Evolutionary conservation across 225 moss, liverwort and hornwort genomes (phyloP).

Genomic region (Straminergon stramineum): DNA sequence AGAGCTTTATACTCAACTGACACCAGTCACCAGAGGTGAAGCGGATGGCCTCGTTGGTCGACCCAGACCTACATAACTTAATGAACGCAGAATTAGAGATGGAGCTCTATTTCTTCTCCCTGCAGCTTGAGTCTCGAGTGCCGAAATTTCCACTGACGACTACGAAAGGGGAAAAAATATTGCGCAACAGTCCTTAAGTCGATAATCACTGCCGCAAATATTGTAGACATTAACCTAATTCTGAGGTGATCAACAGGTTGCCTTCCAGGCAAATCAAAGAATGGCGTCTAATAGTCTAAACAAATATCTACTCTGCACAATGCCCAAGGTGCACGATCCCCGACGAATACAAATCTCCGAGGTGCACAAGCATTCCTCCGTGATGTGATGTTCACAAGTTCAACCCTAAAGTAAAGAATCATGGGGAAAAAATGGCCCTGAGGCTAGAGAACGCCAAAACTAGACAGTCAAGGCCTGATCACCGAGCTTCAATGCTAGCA

Average conservation of each 20-base stretch:
- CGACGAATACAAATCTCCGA: neutral
- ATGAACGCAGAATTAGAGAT: neutral
- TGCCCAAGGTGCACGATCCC: neutral
- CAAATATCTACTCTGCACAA: neutral
- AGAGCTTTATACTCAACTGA: neutral
- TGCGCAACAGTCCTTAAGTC: neutral
- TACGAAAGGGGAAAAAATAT: neutral
- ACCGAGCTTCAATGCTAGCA: conserved; percentile 40
- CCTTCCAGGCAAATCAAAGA: neutral
- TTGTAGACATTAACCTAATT: neutral
- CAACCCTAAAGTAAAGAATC: neutral
- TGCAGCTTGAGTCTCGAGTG: neutral
- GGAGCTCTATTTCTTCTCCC: neutral
- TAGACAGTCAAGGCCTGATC: neutral
- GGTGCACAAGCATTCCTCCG: neutral
- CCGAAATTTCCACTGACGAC: neutral
- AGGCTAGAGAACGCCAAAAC: neutral
- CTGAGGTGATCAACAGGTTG: neutral
- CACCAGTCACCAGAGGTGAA: neutral
- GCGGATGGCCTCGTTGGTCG: neutral
- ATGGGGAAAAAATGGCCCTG: neutral
- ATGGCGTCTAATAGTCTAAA: neutral
- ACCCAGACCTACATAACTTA: neutral
- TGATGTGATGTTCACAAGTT: neutral
- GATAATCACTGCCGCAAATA: neutral